Conservation (phyloP, 495 filamentous ascomycete genomes). For the Elaphomyces granulatus region DNA sequence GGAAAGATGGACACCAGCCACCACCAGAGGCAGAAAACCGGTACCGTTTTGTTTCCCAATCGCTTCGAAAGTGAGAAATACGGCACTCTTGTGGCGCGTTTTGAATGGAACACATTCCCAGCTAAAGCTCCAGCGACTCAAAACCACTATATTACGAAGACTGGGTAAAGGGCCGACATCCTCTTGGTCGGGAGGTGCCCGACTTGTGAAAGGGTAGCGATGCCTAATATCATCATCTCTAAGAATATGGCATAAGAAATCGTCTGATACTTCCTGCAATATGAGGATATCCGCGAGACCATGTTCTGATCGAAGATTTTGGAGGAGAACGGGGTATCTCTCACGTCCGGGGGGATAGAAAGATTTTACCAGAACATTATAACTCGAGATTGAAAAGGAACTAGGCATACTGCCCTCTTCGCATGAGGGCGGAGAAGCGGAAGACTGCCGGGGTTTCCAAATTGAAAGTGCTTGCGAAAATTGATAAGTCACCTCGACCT, state of each 20-base stretch:
- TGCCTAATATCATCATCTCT: conserved; percentile 24
- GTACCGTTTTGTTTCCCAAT: conserved; percentile 13
- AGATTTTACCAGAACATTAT: conserved; percentile 43
- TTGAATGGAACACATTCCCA: conserved; percentile 34
- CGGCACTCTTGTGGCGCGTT: conserved; percentile 35
- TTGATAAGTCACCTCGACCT: not conserved
- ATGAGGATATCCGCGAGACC: conserved; percentile 33
- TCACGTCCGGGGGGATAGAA: conserved; percentile 28
- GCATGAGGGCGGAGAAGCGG: not conserved
- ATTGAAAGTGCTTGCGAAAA: not conserved
- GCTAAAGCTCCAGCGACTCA: conserved; percentile 33
- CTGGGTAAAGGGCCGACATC: conserved; percentile 36
- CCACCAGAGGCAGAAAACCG: conserved; percentile 17
- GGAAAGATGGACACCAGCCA: conserved; percentile 40
- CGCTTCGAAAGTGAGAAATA: conserved; percentile 27
- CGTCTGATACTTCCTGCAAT: conserved; percentile 44
- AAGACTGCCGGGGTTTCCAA: not conserved
- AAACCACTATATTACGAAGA: conserved; percentile 38
- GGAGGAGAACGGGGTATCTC: conserved; percentile 35
- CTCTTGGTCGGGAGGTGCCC: conserved; percentile 33
- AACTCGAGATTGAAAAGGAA: conserved; percentile 31
- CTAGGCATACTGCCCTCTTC: conserved; percentile 1
- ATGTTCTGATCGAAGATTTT: conserved; percentile 24
- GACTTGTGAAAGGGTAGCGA: conserved; percentile 35
- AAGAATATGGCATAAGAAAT: conserved; percentile 38